A percentile compares a stretch with the other conserved stretches of the same genome.
These are phyloP conservation scores for Platanus orientalis DNA, from an alignment of 164 flowering plant species.

Conservation along the genomic window DNA sequence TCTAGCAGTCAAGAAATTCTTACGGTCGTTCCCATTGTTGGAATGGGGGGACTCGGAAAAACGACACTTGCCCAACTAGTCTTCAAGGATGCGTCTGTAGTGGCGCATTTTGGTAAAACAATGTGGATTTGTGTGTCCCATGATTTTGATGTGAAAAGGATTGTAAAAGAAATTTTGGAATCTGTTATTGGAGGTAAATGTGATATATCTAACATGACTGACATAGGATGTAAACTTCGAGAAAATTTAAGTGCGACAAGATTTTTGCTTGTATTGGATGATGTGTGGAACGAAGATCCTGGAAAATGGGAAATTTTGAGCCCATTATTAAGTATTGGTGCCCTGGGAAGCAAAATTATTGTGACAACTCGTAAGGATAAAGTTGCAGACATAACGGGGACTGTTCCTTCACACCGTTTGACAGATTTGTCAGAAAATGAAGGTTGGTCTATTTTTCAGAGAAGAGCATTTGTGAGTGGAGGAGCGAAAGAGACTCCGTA, in stretches of 20 bases:
- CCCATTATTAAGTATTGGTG: neutral
- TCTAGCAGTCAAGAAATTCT: too few relatives aligned
- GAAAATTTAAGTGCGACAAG: neutral
- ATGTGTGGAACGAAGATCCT: neutral
- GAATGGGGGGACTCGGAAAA: too few relatives aligned
- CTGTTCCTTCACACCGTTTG: neutral
- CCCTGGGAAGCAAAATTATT: neutral
- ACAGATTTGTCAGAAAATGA: neutral
- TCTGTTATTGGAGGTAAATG: too few relatives aligned
- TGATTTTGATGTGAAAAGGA: neutral
- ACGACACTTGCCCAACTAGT: too few relatives aligned
- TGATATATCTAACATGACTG: neutral
- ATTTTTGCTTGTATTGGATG: too few relatives aligned
- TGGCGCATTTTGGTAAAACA: too few relatives aligned
- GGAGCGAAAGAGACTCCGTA: neutral
- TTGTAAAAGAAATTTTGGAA: neutral
- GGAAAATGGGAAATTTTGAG: neutral
- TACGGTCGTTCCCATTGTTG: too few relatives aligned
- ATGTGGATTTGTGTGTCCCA: neutral
- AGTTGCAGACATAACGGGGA: neutral
- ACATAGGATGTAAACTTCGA: neutral
- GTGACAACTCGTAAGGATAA: too few relatives aligned
- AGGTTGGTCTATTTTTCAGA: slow-evolving; percentile 2
- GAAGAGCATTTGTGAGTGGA: neutral
- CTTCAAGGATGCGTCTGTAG: too few relatives aligned